Percentiles rank a stretch among this genome's conserved stretches.
phyloP scores from a whole-genome alignment of 805 yeast species.

The Zygotorulaspora danielsina region DNA sequence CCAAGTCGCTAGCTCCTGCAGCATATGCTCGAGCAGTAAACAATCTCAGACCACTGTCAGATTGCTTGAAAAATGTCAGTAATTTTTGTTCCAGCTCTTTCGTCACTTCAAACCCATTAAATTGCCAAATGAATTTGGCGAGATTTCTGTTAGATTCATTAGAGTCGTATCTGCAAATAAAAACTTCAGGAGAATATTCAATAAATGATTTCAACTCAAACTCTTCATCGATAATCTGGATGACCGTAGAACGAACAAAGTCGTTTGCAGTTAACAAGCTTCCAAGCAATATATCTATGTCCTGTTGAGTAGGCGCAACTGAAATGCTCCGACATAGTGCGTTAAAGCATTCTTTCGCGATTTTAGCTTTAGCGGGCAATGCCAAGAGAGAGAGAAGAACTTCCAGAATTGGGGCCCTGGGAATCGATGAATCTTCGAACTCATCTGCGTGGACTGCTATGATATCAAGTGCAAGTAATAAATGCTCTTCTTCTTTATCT shows the following conservation, averaged over 20 bases:
- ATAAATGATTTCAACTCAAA: conserved; percentile 46
- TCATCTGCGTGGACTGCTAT: conserved; percentile 63
- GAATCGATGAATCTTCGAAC: conserved; percentile 62
- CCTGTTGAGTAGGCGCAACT: conserved; percentile 51
- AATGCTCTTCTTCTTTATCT: conserved; percentile 83
- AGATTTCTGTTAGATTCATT: conserved; percentile 56
- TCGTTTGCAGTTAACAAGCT: conserved; percentile 56
- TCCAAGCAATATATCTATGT: conserved; percentile 54
- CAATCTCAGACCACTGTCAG: conserved; percentile 63
- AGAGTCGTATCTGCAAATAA: conserved; percentile 73
- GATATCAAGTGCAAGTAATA: conserved; percentile 71
- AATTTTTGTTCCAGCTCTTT: conserved; percentile 41
- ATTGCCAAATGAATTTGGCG: conserved; percentile 84
- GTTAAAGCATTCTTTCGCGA: conserved; percentile 77
- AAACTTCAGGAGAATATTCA: conserved; percentile 61
- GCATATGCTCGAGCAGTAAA: conserved; percentile 66
- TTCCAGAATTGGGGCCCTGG: conserved; percentile 59
- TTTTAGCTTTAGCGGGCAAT: conserved; percentile 71
- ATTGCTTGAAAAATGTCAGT: conserved; percentile 49
- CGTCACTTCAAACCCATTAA: conserved; percentile 47
- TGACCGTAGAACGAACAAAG: conserved; percentile 71
- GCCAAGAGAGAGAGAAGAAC: conserved; percentile 64
- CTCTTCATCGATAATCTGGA: conserved; percentile 84
- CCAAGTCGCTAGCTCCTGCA: conserved; percentile 48
- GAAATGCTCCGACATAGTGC: conserved; percentile 75